Base-by-base conservation (phyloP, 225 moss, liverwort and hornwort species). In the Sphagnum tenellum region DNA sequence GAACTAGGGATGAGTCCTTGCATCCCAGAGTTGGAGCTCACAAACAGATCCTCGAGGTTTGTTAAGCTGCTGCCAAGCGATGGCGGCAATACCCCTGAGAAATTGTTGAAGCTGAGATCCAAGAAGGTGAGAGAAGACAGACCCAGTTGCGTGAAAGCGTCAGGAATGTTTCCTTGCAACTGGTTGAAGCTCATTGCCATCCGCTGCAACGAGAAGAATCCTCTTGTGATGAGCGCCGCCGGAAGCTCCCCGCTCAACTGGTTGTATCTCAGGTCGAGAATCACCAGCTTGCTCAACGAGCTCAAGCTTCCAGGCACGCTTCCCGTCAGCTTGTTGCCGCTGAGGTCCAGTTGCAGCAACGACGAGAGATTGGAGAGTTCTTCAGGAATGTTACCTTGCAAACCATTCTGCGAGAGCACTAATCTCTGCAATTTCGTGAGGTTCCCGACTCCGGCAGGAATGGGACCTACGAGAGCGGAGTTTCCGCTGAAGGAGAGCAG, bases 301-400 rank as follows among this genome's bases (percentile, higher is more conserved):
- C 63, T 49, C 12, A 64, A 50, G 29, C 76, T 63, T 3, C 12
- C 70, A 0, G 84, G 84, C 5, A 84, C 62, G 2, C 61, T 5
- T 3, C 84, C 84, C 0, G 70, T 48, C 45, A 84, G 67, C 9
- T 11, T 57, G 66, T 84, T 84, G 3, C 67, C 62, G 45, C 84
- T 80, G 52, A 84, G 56, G 58, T 84, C 77, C 2, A 84, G 70
- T 75, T 84, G 72, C 10, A 61, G 60, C 48, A 84, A 60, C 45
- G 46, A 45, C 12, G 29, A 9, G 5, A 64, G 14, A 29, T 50
- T 64, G 8, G 48, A 48, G 8, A 64, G 11, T 49, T 64, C 63
- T 3, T 64, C 63, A 5, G 63, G 63, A 14, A 64, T 64, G 7
- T 12, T 50, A 11, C 63, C 63, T 8, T 49, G 9, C 50, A 64